Percentiles rank a stretch among this genome's conserved stretches.
phyloP scores from a whole-genome alignment of 768 basidiomycete species.

The Tulasnella sp. region DNA sequence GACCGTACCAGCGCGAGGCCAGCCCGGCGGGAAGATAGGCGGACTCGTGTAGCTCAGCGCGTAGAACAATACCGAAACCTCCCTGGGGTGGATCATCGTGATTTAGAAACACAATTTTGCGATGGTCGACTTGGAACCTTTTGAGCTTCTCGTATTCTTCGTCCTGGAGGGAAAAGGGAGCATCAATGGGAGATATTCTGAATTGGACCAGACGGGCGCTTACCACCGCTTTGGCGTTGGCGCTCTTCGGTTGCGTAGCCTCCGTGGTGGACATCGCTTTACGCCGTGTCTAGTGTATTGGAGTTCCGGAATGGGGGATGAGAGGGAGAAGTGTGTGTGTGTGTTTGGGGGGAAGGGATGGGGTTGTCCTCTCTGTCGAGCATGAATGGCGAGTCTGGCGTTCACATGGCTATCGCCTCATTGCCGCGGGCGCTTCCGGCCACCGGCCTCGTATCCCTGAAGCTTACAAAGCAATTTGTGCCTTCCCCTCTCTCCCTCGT shows the following conservation, averaged over 20 bases:
- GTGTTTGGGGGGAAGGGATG: no score
- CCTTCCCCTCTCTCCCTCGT: no score
- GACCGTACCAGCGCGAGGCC: background rate
- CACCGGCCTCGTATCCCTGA: no score
- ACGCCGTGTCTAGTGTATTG: background rate
- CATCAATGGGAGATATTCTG: background rate
- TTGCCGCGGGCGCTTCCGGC: background rate
- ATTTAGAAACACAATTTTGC: background rate
- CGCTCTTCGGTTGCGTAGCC: background rate
- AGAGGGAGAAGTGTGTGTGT: background rate
- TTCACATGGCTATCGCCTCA: no score
- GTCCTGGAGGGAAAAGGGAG: background rate
- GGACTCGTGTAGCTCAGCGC: background rate
- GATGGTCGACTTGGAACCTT: background rate
- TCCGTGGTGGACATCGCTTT: background rate
- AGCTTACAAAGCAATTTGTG: no score
- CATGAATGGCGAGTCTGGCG: background rate
- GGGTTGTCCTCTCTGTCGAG: background rate
- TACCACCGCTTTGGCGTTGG: background rate
- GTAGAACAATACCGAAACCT: background rate
- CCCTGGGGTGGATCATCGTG: background rate
- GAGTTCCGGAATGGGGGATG: no score
- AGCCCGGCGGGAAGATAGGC: background rate
- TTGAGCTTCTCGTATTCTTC: background rate
- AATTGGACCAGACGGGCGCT: background rate